Evolutionary conservation across 1,284 basidiomycete species (phyloP).

Genomic region (Hemileia vastatrix): DNA sequence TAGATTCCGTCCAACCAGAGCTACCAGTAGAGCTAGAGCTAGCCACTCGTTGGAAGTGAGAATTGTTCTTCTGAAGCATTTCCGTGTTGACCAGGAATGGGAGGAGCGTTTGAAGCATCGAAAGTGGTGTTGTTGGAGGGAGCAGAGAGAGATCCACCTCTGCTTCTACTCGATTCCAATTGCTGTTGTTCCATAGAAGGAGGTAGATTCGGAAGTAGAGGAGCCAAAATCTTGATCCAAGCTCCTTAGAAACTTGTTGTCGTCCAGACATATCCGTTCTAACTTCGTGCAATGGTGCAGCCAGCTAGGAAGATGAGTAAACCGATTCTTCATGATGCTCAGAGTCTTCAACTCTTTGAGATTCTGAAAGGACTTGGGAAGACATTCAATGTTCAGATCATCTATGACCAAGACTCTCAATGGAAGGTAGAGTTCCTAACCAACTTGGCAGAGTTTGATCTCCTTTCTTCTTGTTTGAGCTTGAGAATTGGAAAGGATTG

Average conservation of each 20-base stretch:
- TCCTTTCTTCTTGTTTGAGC: no score
- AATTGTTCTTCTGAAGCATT: not conserved
- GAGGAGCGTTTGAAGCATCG: not conserved
- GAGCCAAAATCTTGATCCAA: constrained; percentile 30
- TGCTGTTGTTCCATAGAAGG: not conserved
- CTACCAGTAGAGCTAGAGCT: not conserved
- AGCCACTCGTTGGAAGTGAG: not conserved
- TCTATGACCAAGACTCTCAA: no score
- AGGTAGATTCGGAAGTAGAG: constrained; percentile 1
- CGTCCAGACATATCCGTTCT: constrained; percentile 37
- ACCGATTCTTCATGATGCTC: no score
- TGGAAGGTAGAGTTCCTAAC: no score
- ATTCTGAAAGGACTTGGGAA: no score
- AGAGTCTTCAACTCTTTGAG: no score
- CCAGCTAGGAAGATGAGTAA: no score
- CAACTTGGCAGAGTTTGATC: no score
- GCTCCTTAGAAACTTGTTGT: constrained; percentile 31
- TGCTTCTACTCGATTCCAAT: not conserved
- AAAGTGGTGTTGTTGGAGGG: not conserved
- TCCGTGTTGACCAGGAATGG: not conserved
- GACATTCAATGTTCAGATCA: no score
- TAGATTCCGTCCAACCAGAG: not conserved
- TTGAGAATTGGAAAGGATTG: no score
- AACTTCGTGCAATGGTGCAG: no score
- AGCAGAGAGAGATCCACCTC: not conserved